These are phyloP conservation scores for Sporothrix brunneoviolacea DNA, from an alignment of 2,329 filamentous ascomycete species.

Conservation along the genomic window DNA sequence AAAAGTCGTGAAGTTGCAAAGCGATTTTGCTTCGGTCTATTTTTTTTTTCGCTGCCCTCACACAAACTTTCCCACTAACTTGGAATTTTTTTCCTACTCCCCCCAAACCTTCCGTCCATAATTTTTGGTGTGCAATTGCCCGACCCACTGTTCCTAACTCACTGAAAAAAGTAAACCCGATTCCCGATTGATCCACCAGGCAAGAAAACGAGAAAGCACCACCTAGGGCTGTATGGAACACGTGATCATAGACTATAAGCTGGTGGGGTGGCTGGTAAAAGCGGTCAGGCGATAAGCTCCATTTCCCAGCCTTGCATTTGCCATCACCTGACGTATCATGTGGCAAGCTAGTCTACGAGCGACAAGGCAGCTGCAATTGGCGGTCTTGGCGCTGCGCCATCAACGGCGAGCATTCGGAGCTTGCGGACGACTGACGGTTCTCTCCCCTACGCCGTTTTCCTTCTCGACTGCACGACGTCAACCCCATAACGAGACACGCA, in stretches of 20 bases:
- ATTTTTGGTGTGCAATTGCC: slow-evolving; percentile 1
- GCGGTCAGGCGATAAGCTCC: not conserved
- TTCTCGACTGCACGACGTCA: not conserved
- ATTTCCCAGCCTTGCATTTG: not conserved
- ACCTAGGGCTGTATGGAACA: not conserved
- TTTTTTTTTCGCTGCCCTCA: slow-evolving; percentile 13
- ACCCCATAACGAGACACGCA: not conserved
- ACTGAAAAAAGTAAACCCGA: slow-evolving; percentile 8
- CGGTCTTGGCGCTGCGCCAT: slow-evolving; percentile 4
- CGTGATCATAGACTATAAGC: not conserved
- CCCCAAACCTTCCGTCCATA: not conserved
- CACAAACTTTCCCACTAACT: slow-evolving; percentile 14
- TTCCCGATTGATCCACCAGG: not conserved
- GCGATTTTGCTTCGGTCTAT: slow-evolving; percentile 8
- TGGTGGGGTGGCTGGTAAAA: not conserved
- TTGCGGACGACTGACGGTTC: slow-evolving; percentile 6
- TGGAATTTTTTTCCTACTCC: slow-evolving; percentile 14
- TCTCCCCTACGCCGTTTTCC: not conserved
- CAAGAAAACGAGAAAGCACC: not conserved
- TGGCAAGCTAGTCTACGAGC: not conserved
- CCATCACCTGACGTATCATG: slow-evolving; percentile 10
- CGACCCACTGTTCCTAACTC: not conserved
- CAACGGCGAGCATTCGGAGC: slow-evolving; percentile 10
- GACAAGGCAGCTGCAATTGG: slow-evolving; percentile 9
- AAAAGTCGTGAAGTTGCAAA: slow-evolving; percentile 11